Base-by-base conservation (phyloP, 2,329 filamentous ascomycete genomes). In the Cryphonectria carpinicola region DNA sequence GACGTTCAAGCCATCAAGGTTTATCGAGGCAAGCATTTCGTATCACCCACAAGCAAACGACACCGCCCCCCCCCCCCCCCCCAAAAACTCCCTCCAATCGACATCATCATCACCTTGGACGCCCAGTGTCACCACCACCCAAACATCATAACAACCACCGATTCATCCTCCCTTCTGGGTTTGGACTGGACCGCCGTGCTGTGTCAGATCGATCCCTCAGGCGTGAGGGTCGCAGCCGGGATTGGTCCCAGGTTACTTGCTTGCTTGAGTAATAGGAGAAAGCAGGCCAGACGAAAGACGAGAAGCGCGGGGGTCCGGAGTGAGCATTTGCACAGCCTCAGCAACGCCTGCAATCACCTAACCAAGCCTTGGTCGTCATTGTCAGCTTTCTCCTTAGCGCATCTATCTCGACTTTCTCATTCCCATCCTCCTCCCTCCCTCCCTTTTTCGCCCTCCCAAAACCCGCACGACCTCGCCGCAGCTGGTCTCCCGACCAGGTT, bases 271-370 rank as follows among this genome's bases (percentile, higher is more conserved):
- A 11, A 49, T 35, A 65, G 43, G 43, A 64, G 35, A 43, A 6
- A 39, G 39, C 14, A 35, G 5, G 25, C 8, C 3, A 65, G 13
- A 32, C 32, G n/a, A 39, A 25, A 35, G 60, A 64, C 13, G n/a
- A 52, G 43, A 66, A 43, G 54, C 67, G 71, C 71, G 71, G 71
- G 71, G 71, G 49, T 58, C 65, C 65, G 66, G 68, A 66, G 65
- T 63, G 65, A 35, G 54, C 58, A 49, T 32, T 28, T 68, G 71
- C 71, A 72, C 71, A 72, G 71, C 71, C 71, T 72, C 71, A 71
- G 67, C 62, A 52, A 52, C 66, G 69, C 66, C 71, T 72, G 66
- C 69, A 63, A 63, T 66, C 54, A 66, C 69, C 69, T 56, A 61
- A 62, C 62, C 62, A 61, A 62, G 39, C 41, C 66, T 66, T 41